Percentiles rank a stretch among this genome's conserved stretches.
These are phyloP conservation scores for Pyricularia pennisetigena DNA, from an alignment of 2,329 filamentous ascomycete genomes.

Conservation along the genomic window DNA sequence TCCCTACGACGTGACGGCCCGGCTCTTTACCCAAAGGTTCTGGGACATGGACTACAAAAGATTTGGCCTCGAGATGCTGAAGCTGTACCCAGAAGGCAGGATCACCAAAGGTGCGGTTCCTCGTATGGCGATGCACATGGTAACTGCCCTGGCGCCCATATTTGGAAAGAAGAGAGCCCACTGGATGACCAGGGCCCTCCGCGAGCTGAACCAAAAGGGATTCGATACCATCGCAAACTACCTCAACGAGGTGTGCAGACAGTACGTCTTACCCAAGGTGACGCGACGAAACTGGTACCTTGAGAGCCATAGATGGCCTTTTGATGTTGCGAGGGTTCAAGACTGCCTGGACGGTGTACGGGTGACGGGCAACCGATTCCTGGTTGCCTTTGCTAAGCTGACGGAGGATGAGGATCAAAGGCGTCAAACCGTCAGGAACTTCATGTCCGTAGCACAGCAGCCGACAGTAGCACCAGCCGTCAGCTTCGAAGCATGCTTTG, in stretches of 20 bases:
- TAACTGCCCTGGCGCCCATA: neutral
- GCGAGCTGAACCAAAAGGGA: neutral
- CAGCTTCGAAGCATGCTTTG: neutral
- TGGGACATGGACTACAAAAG: neutral
- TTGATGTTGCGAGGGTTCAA: neutral
- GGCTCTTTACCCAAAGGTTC: neutral
- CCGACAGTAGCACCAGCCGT: neutral
- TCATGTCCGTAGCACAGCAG: neutral
- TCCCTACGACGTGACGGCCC: neutral
- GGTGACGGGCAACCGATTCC: neutral
- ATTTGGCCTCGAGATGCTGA: neutral
- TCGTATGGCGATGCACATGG: neutral
- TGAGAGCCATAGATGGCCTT: neutral
- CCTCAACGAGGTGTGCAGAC: neutral
- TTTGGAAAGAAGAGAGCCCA: neutral
- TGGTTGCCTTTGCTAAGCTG: neutral
- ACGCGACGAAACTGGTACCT: neutral
- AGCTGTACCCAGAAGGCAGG: neutral
- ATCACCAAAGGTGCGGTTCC: neutral
- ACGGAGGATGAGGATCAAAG: neutral
- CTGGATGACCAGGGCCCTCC: neutral
- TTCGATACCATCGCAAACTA: neutral
- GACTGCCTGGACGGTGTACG: neutral
- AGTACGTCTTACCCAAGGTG: neutral
- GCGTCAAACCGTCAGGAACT: neutral